Percentiles rank a stretch among this genome's conserved stretches.
phyloP scores from a whole-genome alignment of 177 flowering plant genomes.

The Vitis hybrid region DNA sequence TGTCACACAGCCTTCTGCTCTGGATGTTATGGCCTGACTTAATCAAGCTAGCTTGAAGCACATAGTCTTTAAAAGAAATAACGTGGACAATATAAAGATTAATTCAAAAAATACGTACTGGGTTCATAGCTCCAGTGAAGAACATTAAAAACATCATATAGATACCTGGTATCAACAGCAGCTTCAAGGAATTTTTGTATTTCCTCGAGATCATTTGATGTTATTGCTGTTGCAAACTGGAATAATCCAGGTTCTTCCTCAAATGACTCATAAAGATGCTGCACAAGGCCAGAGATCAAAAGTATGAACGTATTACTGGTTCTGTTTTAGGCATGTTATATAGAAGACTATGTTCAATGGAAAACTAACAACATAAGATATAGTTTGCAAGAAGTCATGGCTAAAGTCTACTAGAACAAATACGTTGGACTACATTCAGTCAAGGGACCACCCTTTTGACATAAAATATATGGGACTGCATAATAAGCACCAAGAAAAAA shows the following conservation, averaged over 20 bases:
- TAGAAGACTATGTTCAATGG: no score
- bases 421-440: no score
- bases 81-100: no score
- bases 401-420: neutral
- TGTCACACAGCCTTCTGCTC: no score
- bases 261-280: constrained; percentile 84
- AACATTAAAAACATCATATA: neutral
- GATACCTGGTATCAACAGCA: constrained; percentile 73
- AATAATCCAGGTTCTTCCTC: constrained; percentile 78
- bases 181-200: constrained; percentile 88
- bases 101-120: neutral
- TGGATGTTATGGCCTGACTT: no score
- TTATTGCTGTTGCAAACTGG: constrained; percentile 82
- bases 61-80: no score
- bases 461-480: no score
- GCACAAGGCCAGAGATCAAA: constrained; percentile 22
- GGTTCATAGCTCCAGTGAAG: neutral
- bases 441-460: no score
- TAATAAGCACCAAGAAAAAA: no score
- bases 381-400: neutral
- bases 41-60: no score
- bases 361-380: no score
- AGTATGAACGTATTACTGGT: neutral
- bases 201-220: constrained; percentile 89
- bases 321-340: no score